Percentiles rank a stretch among this genome's conserved stretches.
phyloP scores from a whole-genome alignment of 2,329 filamentous ascomycete genomes.

The Chaetomium olivaceum region DNA sequence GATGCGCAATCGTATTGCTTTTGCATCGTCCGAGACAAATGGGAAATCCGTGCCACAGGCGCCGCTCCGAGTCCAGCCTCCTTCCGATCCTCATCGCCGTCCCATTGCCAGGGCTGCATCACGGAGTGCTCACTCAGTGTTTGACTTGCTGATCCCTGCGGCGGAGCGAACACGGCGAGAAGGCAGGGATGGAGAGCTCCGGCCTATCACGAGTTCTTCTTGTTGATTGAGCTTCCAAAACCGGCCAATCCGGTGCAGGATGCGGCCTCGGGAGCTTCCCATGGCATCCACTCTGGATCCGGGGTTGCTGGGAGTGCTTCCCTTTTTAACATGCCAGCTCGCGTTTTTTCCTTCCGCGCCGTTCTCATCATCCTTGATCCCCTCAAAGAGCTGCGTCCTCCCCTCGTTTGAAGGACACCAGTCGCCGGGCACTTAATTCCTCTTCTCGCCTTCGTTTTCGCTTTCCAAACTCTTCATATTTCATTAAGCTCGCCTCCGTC shows the following conservation, averaged over 20 bases:
- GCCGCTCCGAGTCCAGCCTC: conserved; percentile 13
- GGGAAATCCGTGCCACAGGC: conserved; percentile 17
- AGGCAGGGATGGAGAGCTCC: conserved; percentile 22
- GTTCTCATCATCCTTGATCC: conserved; percentile 15
- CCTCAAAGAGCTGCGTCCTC: conserved; percentile 24
- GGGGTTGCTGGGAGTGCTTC: conserved; percentile 8
- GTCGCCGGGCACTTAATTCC: conserved; percentile 9
- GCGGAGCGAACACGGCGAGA: conserved; percentile 12
- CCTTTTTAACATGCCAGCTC: conserved; percentile 26
- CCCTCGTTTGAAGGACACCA: conserved; percentile 29
- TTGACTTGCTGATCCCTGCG: conserved; percentile 17
- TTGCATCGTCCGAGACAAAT: conserved; percentile 22
- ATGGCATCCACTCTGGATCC: conserved; percentile 24
- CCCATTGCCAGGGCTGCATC: conserved; percentile 13
- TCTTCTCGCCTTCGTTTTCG: conserved; percentile 28
- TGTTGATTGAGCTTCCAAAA: conserved; percentile 22
- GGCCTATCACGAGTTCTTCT: conserved; percentile 28
- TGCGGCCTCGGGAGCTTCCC: conserved; percentile 26
- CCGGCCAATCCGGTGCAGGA: conserved; percentile 18
- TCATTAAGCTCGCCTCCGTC: background rate
- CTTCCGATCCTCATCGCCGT: conserved; percentile 8
- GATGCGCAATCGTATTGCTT: conserved; percentile 6
- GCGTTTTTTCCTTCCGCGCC: conserved; percentile 20
- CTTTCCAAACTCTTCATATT: conserved; percentile 11
- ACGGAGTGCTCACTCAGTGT: background rate